Conservation (phyloP, 768 basidiomycete species). For the Phylloporus arenicola region DNA sequence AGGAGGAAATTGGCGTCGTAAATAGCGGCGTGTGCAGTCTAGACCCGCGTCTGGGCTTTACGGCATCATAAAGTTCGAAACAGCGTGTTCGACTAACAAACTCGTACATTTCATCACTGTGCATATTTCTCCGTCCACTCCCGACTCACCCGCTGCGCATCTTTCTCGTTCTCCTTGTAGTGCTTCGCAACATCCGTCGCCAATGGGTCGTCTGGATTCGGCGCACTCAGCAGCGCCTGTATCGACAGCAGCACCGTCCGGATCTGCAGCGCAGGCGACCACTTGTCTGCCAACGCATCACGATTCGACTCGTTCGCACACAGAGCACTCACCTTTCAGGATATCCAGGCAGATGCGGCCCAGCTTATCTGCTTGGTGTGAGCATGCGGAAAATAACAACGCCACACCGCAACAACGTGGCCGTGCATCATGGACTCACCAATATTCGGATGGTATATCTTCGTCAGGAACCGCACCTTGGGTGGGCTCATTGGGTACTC, state of each 20-base stretch:
- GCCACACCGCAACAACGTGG: constrained; percentile 10
- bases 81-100: constrained; percentile 3
- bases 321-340: constrained; percentile 69
- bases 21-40: constrained; percentile 15
- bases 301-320: not conserved
- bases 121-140: constrained; percentile 97
- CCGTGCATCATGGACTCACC: constrained; percentile 53
- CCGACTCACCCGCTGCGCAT: constrained; percentile 84
- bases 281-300: constrained; percentile 66
- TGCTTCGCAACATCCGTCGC: constrained; percentile 96
- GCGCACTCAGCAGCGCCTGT: constrained; percentile 93
- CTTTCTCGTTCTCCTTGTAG: constrained; percentile 96
- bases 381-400: constrained; percentile 18
- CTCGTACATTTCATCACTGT: constrained; percentile 15
- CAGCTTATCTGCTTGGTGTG: constrained; percentile 74
- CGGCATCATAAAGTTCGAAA: constrained; percentile 3
- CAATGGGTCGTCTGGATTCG: constrained; percentile 94
- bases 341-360: constrained; percentile 98
- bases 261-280: constrained; percentile 98
- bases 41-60: constrained; percentile 25
- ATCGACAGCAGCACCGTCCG: constrained; percentile 95
- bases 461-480: constrained; percentile 95
- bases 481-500: constrained; percentile 99
- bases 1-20: constrained; percentile 10
- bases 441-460: constrained; percentile 99